A percentile compares a stretch with the other conserved stretches of the same genome.
Evolutionary conservation across 75 land plant genomes (phyloP).

Genomic region (Azolla pinnata): DNA sequence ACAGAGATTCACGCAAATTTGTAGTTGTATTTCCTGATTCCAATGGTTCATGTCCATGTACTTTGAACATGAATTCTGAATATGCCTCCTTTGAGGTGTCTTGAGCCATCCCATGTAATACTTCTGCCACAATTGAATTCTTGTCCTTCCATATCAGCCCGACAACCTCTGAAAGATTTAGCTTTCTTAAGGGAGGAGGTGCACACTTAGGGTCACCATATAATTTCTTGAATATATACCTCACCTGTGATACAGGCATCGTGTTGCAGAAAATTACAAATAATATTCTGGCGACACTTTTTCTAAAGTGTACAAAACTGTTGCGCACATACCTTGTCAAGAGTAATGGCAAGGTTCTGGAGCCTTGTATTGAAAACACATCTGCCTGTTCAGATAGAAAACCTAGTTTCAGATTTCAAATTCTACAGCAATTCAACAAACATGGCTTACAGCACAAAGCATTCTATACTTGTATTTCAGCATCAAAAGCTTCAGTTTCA

Average conservation of each 20-base stretch:
- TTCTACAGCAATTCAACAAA: no score
- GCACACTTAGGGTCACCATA: constrained; percentile 73
- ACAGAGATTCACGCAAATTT: constrained; percentile 54
- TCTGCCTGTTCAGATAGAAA: constrained; percentile 77
- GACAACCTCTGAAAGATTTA: constrained; percentile 44
- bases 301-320: no score
- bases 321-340: constrained; percentile 98
- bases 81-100: constrained; percentile 45
- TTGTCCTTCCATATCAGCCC: constrained; percentile 70
- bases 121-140: constrained; percentile 79
- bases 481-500: constrained; percentile 60
- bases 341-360: constrained; percentile 83
- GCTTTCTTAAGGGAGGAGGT: constrained; percentile 81
- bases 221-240: constrained; percentile 69
- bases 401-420: no score
- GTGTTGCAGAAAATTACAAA: no score
- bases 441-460: no score
- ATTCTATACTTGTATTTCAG: constrained; percentile 62
- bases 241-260: constrained; percentile 72
- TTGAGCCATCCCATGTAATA: constrained; percentile 61
- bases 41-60: constrained; percentile 63
- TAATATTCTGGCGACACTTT: no score
- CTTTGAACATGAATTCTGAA: constrained; percentile 46
- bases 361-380: constrained; percentile 86
- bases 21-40: constrained; percentile 38